A percentile compares a stretch with the other conserved stretches of the same genome.
These are phyloP conservation scores for Sugiyamaella japonica DNA, from an alignment of 1,139 yeast genomes.

Conservation along the genomic window DNA sequence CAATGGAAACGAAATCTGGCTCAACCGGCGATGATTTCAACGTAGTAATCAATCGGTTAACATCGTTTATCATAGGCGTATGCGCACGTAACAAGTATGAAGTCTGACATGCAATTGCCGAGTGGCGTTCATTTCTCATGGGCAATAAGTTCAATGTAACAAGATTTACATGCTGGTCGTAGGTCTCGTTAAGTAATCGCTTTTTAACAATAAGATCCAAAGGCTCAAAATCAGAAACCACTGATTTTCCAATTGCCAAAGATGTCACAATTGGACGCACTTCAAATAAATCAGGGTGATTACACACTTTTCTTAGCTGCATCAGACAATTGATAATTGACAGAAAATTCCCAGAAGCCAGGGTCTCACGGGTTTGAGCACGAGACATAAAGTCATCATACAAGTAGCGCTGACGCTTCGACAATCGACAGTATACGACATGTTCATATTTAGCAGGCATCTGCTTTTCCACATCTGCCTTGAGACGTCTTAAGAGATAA, in stretches of 20 bases:
- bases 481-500: slow-evolving; percentile 82
- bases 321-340: slow-evolving; percentile 95
- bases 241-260: slow-evolving; percentile 69
- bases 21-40: slow-evolving; percentile 35
- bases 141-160: slow-evolving; percentile 63
- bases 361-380: slow-evolving; percentile 90
- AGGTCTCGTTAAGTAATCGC: slow-evolving; percentile 37
- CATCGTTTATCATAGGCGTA: slow-evolving; percentile 42
- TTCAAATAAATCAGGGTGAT: slow-evolving; percentile 95
- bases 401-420: slow-evolving; percentile 86
- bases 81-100: slow-evolving; percentile 52
- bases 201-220: slow-evolving; percentile 50
- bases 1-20: slow-evolving; percentile 53
- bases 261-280: slow-evolving; percentile 94
- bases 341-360: slow-evolving; percentile 91
- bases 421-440: slow-evolving; percentile 84
- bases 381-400: slow-evolving; percentile 98
- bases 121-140: slow-evolving; percentile 49
- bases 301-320: slow-evolving; percentile 97
- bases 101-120: slow-evolving; percentile 53
- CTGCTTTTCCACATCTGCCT: slow-evolving; percentile 96
- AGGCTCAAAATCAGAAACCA: slow-evolving; percentile 51
- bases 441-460: slow-evolving; percentile 99
- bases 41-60: slow-evolving; percentile 25
- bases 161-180: slow-evolving; percentile 46